Conservation (phyloP, 2,329 filamentous ascomycete genomes). For the Pleurostoma richardsiae region DNA sequence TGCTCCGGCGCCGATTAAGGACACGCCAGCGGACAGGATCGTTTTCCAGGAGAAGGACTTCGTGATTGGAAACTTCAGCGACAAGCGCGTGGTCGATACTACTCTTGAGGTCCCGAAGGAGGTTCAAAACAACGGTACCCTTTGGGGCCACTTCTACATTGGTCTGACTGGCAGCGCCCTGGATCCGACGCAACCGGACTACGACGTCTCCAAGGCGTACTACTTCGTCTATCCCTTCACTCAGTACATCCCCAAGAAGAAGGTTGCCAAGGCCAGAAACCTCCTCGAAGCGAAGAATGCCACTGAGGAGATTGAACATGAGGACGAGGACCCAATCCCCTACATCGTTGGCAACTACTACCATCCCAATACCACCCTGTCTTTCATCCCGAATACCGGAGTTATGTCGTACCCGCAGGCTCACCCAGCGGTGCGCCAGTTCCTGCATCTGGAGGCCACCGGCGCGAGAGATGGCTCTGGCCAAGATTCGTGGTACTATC, state of each 20-base stretch:
- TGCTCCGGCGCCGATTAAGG: slow-evolving; percentile 61
- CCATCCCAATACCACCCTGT: slow-evolving; percentile 89
- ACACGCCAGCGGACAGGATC: slow-evolving; percentile 60
- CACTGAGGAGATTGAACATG: slow-evolving; percentile 43
- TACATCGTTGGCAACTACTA: slow-evolving; percentile 83
- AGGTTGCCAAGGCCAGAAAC: slow-evolving; percentile 80
- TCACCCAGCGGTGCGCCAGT: slow-evolving; percentile 71
- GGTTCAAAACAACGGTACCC: slow-evolving; percentile 86
- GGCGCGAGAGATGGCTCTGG: slow-evolving; percentile 79
- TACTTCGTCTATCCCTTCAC: slow-evolving; percentile 83
- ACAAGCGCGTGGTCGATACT: slow-evolving; percentile 72
- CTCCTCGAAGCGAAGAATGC: slow-evolving; percentile 56
- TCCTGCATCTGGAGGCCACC: slow-evolving; percentile 72
- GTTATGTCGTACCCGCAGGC: slow-evolving; percentile 61
- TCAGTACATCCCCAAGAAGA: slow-evolving; percentile 88
- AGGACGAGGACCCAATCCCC: slow-evolving; percentile 46
- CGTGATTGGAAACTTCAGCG: slow-evolving; percentile 70
- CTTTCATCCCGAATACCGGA: slow-evolving; percentile 77
- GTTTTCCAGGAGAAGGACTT: slow-evolving; percentile 80
- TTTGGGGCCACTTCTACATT: slow-evolving; percentile 93
- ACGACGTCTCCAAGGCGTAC: slow-evolving; percentile 71
- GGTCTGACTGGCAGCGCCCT: slow-evolving; percentile 69
- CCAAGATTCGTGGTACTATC: slow-evolving; percentile 89
- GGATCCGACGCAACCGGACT: slow-evolving; percentile 69
- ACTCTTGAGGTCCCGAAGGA: slow-evolving; percentile 70